Evolutionary conservation across 2,329 filamentous ascomycete species (phyloP).

Genomic region (Ophiocordyceps polyrhachis-furcata): DNA sequence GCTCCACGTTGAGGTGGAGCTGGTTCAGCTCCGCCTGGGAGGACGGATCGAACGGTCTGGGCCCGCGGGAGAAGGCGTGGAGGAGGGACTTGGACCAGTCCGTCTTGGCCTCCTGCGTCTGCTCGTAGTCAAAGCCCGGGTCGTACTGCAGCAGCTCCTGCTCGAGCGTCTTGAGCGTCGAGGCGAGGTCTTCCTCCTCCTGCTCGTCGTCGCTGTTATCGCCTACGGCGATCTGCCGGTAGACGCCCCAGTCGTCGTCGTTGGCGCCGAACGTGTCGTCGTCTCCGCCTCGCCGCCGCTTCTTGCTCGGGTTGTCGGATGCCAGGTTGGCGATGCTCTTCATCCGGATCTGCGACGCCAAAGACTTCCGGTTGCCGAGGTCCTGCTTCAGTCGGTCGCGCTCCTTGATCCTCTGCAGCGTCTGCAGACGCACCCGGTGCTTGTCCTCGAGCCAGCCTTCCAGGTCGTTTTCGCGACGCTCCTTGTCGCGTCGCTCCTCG

Average conservation of each 20-base stretch:
- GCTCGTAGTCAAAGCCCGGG: slow-evolving; percentile 73
- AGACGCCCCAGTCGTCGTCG: slow-evolving; percentile 96
- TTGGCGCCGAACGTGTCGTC: slow-evolving; percentile 95
- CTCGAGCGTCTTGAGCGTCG: slow-evolving; percentile 58
- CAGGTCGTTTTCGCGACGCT: slow-evolving; percentile 66
- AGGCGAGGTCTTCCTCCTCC: slow-evolving; percentile 72
- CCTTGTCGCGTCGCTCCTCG: slow-evolving; percentile 65
- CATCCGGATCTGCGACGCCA: slow-evolving; percentile 94
- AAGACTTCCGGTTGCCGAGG: slow-evolving; percentile 86
- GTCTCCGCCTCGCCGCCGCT: slow-evolving; percentile 69
- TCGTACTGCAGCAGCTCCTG: slow-evolving; percentile 74
- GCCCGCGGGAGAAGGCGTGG: slow-evolving; percentile 78
- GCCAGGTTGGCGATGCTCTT: slow-evolving; percentile 93
- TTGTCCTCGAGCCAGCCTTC: slow-evolving; percentile 77
- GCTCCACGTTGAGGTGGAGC: slow-evolving; percentile 89
- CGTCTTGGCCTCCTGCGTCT: slow-evolving; percentile 77
- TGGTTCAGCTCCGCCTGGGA: slow-evolving; percentile 68
- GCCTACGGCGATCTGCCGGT: slow-evolving; percentile 76
- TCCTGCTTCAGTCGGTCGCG: slow-evolving; percentile 85
- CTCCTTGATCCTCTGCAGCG: slow-evolving; percentile 75
- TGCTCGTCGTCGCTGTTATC: slow-evolving; percentile 73
- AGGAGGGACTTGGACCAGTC: slow-evolving; percentile 90
- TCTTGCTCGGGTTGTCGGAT: slow-evolving; percentile 69
- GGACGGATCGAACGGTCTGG: slow-evolving; percentile 66
- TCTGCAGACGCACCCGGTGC: slow-evolving; percentile 49